A percentile compares a stretch with the other conserved stretches of the same genome.
phyloP scores from a whole-genome alignment of 2,329 filamentous ascomycete genomes.

The Ascochyta rabiei region DNA sequence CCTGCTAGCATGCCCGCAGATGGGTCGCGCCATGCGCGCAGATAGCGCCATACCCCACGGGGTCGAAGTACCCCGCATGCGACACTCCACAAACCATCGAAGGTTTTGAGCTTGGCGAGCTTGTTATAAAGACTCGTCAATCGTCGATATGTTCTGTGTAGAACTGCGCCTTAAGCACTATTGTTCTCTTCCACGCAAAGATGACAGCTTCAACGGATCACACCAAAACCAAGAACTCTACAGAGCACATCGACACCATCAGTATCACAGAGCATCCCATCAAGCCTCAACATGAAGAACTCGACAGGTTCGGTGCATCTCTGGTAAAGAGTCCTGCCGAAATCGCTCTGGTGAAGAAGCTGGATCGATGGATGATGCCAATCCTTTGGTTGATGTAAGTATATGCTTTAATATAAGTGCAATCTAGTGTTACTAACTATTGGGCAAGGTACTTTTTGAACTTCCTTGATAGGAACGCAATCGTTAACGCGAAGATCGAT shows the following conservation, averaged over 20 bases:
- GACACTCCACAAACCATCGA: slow-evolving; percentile 4
- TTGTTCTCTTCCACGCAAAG: not conserved
- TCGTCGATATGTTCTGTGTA: not conserved
- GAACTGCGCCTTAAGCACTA: not conserved
- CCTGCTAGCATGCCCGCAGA: slow-evolving; percentile 5
- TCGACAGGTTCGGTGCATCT: slow-evolving; percentile 35
- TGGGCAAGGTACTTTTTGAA: slow-evolving; percentile 27
- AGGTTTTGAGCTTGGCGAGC: slow-evolving; percentile 11
- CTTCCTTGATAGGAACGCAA: slow-evolving; percentile 66
- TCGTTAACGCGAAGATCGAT: slow-evolving; percentile 67
- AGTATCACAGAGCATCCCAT: slow-evolving; percentile 14
- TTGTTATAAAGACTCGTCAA: slow-evolving; percentile 4
- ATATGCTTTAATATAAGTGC: no score
- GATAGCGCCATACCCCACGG: slow-evolving; percentile 6
- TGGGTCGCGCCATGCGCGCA: slow-evolving; percentile 1
- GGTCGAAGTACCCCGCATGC: slow-evolving; percentile 13
- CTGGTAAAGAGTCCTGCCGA: slow-evolving; percentile 30
- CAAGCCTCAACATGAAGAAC: slow-evolving; percentile 20
- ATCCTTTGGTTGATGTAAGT: slow-evolving; percentile 24
- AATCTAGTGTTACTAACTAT: no score
- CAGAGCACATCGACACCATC: slow-evolving; percentile 22
- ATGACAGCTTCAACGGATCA: slow-evolving; percentile 10
- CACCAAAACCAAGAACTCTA: slow-evolving; percentile 9
- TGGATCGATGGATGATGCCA: slow-evolving; percentile 34
- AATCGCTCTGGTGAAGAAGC: slow-evolving; percentile 30